Evolutionary conservation across 2,329 filamentous ascomycete genomes (phyloP).

Genomic region (Fusarium poae): DNA sequence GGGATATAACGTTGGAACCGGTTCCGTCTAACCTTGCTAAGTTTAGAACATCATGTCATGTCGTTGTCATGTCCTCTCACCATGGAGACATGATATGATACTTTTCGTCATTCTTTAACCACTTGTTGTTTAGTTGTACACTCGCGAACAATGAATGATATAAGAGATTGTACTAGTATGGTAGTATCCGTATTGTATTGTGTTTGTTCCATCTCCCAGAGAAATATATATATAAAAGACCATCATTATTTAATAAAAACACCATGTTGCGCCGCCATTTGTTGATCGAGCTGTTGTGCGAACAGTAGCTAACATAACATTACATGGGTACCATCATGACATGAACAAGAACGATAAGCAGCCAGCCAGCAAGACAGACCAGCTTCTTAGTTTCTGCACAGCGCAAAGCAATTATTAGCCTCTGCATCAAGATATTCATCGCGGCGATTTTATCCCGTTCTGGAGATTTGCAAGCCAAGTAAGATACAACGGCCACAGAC

Average conservation of each 20-base stretch:
- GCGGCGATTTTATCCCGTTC: constrained; percentile 44
- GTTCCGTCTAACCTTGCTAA: background rate
- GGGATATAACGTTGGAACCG: constrained; percentile 6
- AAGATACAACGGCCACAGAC: constrained; percentile 44
- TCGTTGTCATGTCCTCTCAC: background rate
- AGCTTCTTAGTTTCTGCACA: constrained; percentile 40
- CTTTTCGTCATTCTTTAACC: constrained; percentile 20
- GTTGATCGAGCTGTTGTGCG: constrained; percentile 18
- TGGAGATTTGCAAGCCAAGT: constrained; percentile 47
- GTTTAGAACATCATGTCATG: background rate
- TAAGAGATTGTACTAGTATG: constrained; percentile 1
- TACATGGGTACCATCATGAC: constrained; percentile 41
- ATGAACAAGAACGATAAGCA: constrained; percentile 9
- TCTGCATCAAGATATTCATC: constrained; percentile 34
- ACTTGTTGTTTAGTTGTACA: background rate
- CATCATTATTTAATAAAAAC: constrained; percentile 23
- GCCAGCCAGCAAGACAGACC: background rate
- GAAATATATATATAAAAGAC: constrained; percentile 11
- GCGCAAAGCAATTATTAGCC: constrained; percentile 44
- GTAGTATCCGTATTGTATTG: constrained; percentile 4
- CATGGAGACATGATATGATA: constrained; percentile 2
- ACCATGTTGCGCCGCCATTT: constrained; percentile 37
- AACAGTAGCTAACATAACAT: constrained; percentile 31
- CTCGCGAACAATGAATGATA: background rate
- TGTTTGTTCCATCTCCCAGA: constrained; percentile 33